Evolutionary conservation across 2,329 filamentous ascomycete species (phyloP).

Genomic region (Venturia asperata): DNA sequence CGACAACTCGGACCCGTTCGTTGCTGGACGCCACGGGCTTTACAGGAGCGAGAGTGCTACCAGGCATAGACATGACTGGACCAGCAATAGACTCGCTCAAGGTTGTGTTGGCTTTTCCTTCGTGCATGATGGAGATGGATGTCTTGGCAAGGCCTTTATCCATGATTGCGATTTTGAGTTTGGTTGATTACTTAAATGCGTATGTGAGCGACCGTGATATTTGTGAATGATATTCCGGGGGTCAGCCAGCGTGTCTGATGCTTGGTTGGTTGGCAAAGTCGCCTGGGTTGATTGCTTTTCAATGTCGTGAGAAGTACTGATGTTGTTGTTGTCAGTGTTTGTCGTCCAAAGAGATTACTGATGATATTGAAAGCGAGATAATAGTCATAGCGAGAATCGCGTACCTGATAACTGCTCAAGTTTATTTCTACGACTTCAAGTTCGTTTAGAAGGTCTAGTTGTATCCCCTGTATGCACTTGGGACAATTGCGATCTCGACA

Average conservation of each 20-base stretch:
- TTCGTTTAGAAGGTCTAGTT: slow-evolving; percentile 39
- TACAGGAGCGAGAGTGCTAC: background rate
- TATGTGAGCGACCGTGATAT: slow-evolving; percentile 42
- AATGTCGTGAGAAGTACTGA: background rate
- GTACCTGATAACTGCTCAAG: background rate
- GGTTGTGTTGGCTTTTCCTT: slow-evolving; percentile 22
- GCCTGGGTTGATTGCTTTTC: background rate
- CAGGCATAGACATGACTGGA: slow-evolving; percentile 6
- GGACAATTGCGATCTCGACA: slow-evolving; percentile 51
- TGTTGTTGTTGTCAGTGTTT: background rate
- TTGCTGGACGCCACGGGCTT: slow-evolving; percentile 3
- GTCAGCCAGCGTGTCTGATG: slow-evolving; percentile 37
- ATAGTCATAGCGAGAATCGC: no score
- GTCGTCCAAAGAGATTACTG: background rate
- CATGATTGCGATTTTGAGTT: slow-evolving; percentile 42
- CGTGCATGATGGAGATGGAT: slow-evolving; percentile 27
- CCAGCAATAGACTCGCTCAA: background rate
- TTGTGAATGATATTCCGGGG: slow-evolving; percentile 32
- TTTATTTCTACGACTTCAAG: background rate
- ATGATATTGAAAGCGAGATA: background rate
- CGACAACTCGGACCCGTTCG: slow-evolving; percentile 49
- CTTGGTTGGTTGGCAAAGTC: background rate
- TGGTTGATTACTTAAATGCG: slow-evolving; percentile 36
- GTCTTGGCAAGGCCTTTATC: slow-evolving; percentile 32
- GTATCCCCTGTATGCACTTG: slow-evolving; percentile 50